Conservation (phyloP, 257 asterid genomes). For the Nicotiana otophora region DNA sequence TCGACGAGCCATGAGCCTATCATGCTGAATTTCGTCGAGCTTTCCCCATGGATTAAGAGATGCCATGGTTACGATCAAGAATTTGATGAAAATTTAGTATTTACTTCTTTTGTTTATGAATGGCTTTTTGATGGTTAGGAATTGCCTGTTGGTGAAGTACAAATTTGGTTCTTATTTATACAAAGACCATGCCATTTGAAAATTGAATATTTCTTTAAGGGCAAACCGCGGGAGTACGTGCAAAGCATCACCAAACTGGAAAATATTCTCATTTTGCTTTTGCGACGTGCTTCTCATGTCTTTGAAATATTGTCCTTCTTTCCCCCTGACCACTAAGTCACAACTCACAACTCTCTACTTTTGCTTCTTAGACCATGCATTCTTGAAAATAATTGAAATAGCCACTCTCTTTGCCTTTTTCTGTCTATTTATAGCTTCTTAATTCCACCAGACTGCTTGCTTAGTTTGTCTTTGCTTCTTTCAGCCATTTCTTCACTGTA, state of each 20-base stretch:
- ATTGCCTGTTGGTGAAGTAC: not conserved
- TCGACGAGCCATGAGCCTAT: conserved; percentile 40
- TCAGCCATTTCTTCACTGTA: no score
- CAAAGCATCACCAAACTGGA: conserved; percentile 23
- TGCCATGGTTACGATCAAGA: conserved; percentile 26
- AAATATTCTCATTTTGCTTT: not conserved
- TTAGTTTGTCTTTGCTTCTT: no score
- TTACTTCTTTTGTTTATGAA: not conserved
- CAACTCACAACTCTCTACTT: not conserved
- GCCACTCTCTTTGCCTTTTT: not conserved
- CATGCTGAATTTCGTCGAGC: conserved; percentile 54
- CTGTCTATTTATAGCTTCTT: not conserved
- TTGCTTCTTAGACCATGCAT: not conserved
- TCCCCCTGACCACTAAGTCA: not conserved
- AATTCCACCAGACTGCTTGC: not conserved
- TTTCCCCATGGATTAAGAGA: conserved; percentile 46
- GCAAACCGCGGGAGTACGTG: conserved; percentile 34
- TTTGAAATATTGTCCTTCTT: not conserved
- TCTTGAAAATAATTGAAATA: not conserved
- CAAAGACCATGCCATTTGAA: not conserved
- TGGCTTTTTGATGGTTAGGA: not conserved
- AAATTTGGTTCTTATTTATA: not conserved
- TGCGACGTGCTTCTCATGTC: conserved; percentile 30
- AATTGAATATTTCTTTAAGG: not conserved
- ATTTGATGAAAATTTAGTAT: not conserved